Conservation (phyloP, 176 grass and related monocot genomes). For the Oryza brachyantha region DNA sequence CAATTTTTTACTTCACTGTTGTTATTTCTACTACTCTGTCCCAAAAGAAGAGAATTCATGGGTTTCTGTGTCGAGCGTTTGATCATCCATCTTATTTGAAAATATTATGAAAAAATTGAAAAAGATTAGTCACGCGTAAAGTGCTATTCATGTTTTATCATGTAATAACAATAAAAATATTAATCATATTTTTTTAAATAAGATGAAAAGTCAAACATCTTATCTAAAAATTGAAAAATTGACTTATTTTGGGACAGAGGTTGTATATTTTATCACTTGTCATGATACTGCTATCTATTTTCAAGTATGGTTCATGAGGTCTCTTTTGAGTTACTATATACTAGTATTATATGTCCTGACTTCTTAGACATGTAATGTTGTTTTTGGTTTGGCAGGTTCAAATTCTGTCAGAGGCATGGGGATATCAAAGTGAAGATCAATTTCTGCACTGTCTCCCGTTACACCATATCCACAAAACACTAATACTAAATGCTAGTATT, state of each 20-base stretch:
- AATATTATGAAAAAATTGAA: no score
- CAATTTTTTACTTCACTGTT: conserved; percentile 7
- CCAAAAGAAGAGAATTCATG: no score
- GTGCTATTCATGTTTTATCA: no score
- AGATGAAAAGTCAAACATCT: no score
- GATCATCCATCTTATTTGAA: no score
- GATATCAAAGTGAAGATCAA: conserved; percentile 69
- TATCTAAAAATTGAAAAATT: no score
- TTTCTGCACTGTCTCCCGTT: conserved; percentile 91
- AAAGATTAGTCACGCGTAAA: no score
- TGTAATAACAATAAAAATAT: no score
- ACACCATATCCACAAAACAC: conserved; percentile 65
- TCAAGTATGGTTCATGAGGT: background rate
- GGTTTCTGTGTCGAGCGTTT: no score
- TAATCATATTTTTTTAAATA: no score
- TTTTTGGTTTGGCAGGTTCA: conserved; percentile 68
- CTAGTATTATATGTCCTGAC: conserved; percentile 16
- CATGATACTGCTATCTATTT: background rate
- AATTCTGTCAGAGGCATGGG: conserved; percentile 88
- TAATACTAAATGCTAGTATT: conserved; percentile 9
- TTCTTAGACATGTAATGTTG: conserved; percentile 25
- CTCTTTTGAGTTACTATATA: conserved; percentile 22
- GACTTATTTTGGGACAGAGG: no score
- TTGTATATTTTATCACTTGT: background rate
- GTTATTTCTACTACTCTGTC: no score